phyloP scores from a whole-genome alignment of 495 filamentous ascomycete species.

The Tetracladium setigerum region DNA sequence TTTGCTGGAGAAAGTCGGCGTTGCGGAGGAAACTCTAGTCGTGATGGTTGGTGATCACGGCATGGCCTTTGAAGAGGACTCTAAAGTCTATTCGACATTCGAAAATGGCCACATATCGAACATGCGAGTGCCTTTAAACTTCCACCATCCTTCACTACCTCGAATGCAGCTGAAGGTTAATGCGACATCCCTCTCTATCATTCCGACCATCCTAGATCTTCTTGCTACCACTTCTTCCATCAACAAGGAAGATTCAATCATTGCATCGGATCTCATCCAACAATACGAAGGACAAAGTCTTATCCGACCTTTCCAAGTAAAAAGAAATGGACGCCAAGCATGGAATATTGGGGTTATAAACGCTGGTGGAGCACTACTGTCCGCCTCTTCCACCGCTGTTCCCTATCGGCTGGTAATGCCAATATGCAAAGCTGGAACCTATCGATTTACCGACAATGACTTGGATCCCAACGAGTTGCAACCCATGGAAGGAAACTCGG shows the following conservation, averaged over 20 bases:
- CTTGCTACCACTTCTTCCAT: constrained; percentile 37
- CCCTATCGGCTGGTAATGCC: constrained; percentile 35
- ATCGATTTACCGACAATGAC: constrained; percentile 29
- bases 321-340: constrained; percentile 27
- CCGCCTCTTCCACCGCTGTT: constrained; percentile 30
- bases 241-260: constrained; percentile 23
- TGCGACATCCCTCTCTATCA: constrained; percentile 36
- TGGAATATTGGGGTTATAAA: constrained; percentile 42
- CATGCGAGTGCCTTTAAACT: constrained; percentile 42
- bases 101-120: constrained; percentile 43
- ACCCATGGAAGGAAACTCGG: constrained; percentile 27
- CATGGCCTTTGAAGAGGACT: constrained; percentile 36
- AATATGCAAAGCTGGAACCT: constrained; percentile 30
- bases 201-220: constrained; percentile 44
- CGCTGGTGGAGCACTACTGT: constrained; percentile 34
- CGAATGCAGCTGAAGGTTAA: constrained; percentile 34
- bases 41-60: constrained; percentile 44
- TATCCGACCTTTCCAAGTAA: constrained; percentile 31
- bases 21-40: constrained; percentile 41
- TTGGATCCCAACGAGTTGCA: constrained; percentile 30
- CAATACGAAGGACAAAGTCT: constrained; percentile 41
- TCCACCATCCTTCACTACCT: constrained; percentile 39
- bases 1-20: constrained; percentile 38
- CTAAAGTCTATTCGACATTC: constrained; percentile 37
- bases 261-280: constrained; percentile 31